Conservation (phyloP, 169 alveolate genomes). For the Cryptosporidium baileyi region DNA sequence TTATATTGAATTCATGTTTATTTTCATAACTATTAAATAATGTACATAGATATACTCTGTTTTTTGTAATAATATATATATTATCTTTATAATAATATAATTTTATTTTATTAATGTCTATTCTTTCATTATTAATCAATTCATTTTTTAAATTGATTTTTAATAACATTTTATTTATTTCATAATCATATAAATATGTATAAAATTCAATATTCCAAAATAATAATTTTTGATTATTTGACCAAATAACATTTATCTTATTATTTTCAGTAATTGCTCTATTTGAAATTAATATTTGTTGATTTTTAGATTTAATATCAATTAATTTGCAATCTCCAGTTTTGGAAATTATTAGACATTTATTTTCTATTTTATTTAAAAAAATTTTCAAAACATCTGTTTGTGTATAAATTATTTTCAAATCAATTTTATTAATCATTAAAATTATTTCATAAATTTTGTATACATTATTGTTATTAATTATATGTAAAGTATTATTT, state of each 20-base stretch:
- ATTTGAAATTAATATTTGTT: neutral
- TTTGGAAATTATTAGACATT: neutral
- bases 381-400: neutral
- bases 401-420: neutral
- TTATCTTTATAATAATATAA: neutral
- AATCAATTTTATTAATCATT: neutral
- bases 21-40: neutral
- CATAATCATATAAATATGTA: neutral
- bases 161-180: neutral
- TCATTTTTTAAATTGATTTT: neutral
- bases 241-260: constrained; percentile 23
- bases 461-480: constrained; percentile 9
- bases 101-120: neutral
- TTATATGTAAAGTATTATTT: neutral
- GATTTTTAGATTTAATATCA: neutral
- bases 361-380: neutral
- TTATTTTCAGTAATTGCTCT: neutral
- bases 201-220: constrained; percentile 23
- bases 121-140: neutral
- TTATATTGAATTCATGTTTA: neutral
- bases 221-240: neutral
- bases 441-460: neutral
- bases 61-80: constrained; percentile 11
- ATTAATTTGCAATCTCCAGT: neutral
- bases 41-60: neutral